phyloP scores from a whole-genome alignment of 352 stramenopile genomes.

The Phytophthora idaei region DNA sequence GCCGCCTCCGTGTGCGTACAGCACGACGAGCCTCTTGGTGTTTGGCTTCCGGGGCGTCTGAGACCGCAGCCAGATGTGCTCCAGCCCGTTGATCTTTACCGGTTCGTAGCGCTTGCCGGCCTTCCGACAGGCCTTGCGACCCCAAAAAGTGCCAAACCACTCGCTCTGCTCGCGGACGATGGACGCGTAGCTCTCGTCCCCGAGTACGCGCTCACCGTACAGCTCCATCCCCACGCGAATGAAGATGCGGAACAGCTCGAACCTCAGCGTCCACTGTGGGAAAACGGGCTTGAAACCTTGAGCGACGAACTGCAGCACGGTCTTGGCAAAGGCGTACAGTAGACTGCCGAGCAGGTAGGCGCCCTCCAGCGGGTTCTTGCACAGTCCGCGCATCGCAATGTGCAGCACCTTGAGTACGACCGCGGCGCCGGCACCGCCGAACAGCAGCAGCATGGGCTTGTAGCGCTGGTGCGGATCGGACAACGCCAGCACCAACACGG shows the following conservation, averaged over 20 bases:
- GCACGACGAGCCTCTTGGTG: conserved; percentile 30
- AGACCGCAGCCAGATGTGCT: conserved; percentile 44
- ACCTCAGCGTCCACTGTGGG: conserved; percentile 49
- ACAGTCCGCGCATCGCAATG: conserved; percentile 30
- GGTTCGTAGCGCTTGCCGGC: conserved; percentile 22
- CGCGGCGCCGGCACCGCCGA: conserved; percentile 14
- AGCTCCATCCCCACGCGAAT: conserved; percentile 31
- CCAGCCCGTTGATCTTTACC: conserved; percentile 36
- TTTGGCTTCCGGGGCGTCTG: conserved; percentile 7
- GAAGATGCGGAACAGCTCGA: conserved; percentile 42
- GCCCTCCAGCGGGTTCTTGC: conserved; percentile 35
- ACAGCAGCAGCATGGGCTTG: conserved; percentile 20
- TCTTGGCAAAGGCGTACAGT: conserved; percentile 27
- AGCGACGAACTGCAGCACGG: conserved; percentile 19
- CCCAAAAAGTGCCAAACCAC: conserved; percentile 34
- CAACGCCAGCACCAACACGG: conserved; percentile 21
- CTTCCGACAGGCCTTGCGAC: conserved; percentile 23
- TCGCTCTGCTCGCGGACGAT: conserved; percentile 39
- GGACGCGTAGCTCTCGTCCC: conserved; percentile 33
- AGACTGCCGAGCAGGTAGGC: conserved; percentile 27
- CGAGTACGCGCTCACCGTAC: conserved; percentile 32
- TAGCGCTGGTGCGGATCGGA: conserved; percentile 20
- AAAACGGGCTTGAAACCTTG: conserved; percentile 41
- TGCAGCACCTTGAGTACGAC: conserved; percentile 31
- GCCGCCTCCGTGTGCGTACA: conserved; percentile 55